Evolutionary conservation across 345 rosid species (phyloP).

Genomic region (Rubroshorea leprosula): DNA sequence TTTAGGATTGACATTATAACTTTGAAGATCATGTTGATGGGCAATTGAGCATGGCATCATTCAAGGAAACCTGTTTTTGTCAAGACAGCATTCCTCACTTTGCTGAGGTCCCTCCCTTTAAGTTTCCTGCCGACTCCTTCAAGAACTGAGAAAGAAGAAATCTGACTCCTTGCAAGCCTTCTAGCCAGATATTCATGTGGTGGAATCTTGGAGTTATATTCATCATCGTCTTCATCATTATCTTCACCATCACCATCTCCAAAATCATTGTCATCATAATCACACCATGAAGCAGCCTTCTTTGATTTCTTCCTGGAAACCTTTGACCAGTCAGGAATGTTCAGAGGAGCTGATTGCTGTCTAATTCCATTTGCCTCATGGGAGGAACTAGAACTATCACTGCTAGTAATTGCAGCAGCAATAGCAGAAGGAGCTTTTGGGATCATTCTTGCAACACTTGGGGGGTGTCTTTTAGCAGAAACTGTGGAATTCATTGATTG

Average conservation of each 20-base stretch:
- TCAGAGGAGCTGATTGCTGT: slow-evolving; percentile 68
- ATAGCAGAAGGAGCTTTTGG: slow-evolving; percentile 21
- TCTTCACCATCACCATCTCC: slow-evolving; percentile 20
- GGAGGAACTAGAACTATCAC: slow-evolving; percentile 10
- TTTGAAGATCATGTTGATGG: neutral
- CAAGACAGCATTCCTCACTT: slow-evolving; percentile 68
- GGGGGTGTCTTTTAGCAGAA: slow-evolving; percentile 27
- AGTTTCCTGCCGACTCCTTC: slow-evolving; percentile 86
- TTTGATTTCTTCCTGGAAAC: slow-evolving; percentile 30
- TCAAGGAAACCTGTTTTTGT: slow-evolving; percentile 86
- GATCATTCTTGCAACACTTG: slow-evolving; percentile 50
- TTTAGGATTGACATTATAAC: slow-evolving; percentile 3
- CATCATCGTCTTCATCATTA: slow-evolving; percentile 15
- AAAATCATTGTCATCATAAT: slow-evolving; percentile 11
- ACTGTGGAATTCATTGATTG: slow-evolving; percentile 21
- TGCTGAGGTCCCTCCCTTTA: slow-evolving; percentile 80
- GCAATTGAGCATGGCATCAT: slow-evolving; percentile 12
- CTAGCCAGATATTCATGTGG: slow-evolving; percentile 66
- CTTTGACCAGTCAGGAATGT: slow-evolving; percentile 69
- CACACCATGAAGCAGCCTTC: slow-evolving; percentile 23
- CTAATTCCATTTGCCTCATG: slow-evolving; percentile 22
- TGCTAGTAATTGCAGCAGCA: slow-evolving; percentile 10
- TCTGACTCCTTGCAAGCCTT: slow-evolving; percentile 55
- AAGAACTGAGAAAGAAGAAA: slow-evolving; percentile 60
- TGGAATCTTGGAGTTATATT: slow-evolving; percentile 34